Conservation (phyloP, 2,329 filamentous ascomycete genomes). For the Ceratocystis colombiana region DNA sequence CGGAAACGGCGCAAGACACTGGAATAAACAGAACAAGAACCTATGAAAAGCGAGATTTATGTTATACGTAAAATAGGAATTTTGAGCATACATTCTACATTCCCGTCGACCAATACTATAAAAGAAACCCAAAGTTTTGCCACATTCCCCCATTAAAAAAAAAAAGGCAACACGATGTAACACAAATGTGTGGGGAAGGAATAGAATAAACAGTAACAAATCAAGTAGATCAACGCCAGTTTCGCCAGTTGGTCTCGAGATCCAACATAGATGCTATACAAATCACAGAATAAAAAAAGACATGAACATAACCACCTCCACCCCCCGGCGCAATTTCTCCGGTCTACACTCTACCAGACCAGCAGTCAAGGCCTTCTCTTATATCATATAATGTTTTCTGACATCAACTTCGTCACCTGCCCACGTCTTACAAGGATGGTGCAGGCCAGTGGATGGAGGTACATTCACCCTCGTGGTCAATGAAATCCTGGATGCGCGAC, state of each 20-base stretch:
- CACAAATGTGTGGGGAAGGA: not conserved
- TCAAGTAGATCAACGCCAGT: constrained; percentile 13
- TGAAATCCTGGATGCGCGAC: constrained; percentile 35
- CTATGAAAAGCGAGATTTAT: too few species aligned
- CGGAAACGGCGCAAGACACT: too few species aligned
- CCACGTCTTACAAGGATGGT: constrained; percentile 8
- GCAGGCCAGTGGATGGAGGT: constrained; percentile 31
- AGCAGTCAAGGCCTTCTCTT: too few species aligned
- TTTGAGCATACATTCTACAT: too few species aligned
- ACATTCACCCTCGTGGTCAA: constrained; percentile 33
- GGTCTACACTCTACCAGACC: too few species aligned
- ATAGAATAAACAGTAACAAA: not conserved
- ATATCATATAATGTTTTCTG: not conserved
- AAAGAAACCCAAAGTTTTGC: not conserved
- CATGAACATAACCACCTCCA: not conserved
- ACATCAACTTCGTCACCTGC: not conserved
- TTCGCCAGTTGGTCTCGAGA: constrained; percentile 14
- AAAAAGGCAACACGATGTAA: not conserved
- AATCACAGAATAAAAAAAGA: constrained; percentile 13
- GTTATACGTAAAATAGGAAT: too few species aligned
- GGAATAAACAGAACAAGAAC: too few species aligned
- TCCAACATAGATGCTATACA: constrained; percentile 11
- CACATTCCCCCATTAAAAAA: not conserved
- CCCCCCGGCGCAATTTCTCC: not conserved
- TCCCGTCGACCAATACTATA: not conserved